Base-by-base conservation (phyloP, 2,329 filamentous ascomycete species). In the Ceratocystis lukuohia region DNA sequence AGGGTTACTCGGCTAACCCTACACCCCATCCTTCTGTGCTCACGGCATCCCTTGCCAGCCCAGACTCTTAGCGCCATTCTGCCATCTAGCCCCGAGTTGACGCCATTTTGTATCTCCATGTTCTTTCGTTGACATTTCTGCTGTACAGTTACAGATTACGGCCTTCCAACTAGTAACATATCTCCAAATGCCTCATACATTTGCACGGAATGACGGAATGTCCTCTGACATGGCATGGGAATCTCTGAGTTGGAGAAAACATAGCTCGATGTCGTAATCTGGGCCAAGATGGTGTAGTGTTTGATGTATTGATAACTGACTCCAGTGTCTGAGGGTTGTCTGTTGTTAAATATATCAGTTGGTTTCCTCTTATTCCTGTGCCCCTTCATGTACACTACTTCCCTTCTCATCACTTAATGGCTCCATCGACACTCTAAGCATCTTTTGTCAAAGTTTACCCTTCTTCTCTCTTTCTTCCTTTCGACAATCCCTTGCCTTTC, bases 181-280 rank as follows among this genome's bases (percentile, higher is more conserved):
- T 30, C 28, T 59, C 56, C 15, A 33, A 59, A 59, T 59, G 28
- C 20, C 56, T 59, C 12, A 37, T 12, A 15, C 7, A 22, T 5
- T 4, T 3, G 17, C 15, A n/a, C 2, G 37, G 37, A 15, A 41
- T 41, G 12, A 1, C 37, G 37, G 37, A 41, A 41, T 20, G 22
- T 30, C 56, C 12, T 8, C 28, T 1, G 10, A 30, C 6, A 7
- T 59, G 17, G 17, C 6, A 7, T 59, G 17, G 17, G 30, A 3
- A n/a, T n/a, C 10, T 41, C 37, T 2, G 37, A 41, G 5, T 59
- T 59, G 28, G 56, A 20, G 56, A n/a, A 33, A 30, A 10, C 20
- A 30, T 6, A 50, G 8, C n/a, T 10, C 4, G 25, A 63, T 63
- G 61, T 63, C 61, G 61, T 63, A 28, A 63, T 63, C 25, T 63